Conservation (phyloP, 2,329 filamentous ascomycete species). For the Aspergillus neoniger region DNA sequence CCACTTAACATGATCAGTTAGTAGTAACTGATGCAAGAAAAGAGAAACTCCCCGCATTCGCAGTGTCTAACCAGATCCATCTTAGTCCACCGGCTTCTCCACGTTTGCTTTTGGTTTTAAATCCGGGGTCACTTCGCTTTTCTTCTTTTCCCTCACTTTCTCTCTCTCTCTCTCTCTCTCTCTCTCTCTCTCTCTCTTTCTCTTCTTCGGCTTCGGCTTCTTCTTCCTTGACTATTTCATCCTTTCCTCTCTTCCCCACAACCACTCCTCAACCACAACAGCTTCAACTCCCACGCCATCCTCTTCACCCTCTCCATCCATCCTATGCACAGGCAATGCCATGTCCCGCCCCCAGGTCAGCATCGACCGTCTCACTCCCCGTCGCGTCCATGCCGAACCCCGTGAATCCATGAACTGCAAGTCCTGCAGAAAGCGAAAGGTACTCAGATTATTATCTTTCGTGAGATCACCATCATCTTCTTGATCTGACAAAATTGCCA, state of each 20-base stretch:
- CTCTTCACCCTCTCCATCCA: neutral
- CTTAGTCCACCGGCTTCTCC: constrained; percentile 20
- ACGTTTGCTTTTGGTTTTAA: constrained; percentile 21
- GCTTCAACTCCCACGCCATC: too few relatives aligned
- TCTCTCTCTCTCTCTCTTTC: constrained; percentile 7
- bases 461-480: neutral
- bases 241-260: neutral
- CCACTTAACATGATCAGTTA: too few relatives aligned
- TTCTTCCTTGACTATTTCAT: neutral
- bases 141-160: constrained; percentile 6
- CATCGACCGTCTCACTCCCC: constrained; percentile 74
- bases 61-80: neutral
- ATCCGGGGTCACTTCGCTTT: constrained; percentile 15
- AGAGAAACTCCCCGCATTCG: neutral
- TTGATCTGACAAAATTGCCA: constrained; percentile 37
- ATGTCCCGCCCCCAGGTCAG: constrained; percentile 77
- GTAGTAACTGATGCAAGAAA: too few relatives aligned
- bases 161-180: constrained; percentile 7
- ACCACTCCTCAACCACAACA: too few relatives aligned
- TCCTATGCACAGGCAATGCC: constrained; percentile 20
- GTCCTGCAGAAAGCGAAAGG: constrained; percentile 89
- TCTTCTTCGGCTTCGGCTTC: constrained; percentile 1
- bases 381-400: constrained; percentile 71
- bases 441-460: constrained; percentile 42
- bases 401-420: constrained; percentile 96